phyloP scores from a whole-genome alignment of 208 protist species.

The Leishmania arabica region DNA sequence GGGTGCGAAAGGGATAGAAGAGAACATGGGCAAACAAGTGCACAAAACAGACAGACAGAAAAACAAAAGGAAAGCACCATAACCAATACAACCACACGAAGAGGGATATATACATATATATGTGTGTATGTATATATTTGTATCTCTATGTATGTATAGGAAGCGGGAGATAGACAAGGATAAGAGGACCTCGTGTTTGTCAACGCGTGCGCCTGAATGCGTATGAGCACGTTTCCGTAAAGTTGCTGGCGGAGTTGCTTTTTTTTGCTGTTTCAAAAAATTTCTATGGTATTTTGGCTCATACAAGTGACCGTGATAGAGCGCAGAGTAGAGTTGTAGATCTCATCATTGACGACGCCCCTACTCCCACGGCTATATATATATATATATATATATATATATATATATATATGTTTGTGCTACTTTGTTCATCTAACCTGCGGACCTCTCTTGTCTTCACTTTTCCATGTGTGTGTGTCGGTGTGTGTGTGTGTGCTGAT shows the following conservation, averaged over 20 bases:
- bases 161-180: neutral
- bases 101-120: neutral
- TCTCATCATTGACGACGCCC: neutral
- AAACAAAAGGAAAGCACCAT: neutral
- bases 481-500: neutral
- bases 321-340: neutral
- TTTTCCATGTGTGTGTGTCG: neutral
- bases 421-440: neutral
- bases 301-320: neutral
- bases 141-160: neutral
- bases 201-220: neutral
- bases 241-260: neutral
- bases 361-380: neutral
- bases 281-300: neutral
- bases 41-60: neutral
- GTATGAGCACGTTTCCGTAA: neutral
- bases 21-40: too few species aligned
- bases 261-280: neutral
- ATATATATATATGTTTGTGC: neutral
- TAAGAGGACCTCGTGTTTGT: neutral
- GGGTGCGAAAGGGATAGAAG: too few species aligned
- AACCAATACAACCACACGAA: neutral
- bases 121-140: neutral
- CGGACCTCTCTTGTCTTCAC: neutral
- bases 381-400: neutral